These are phyloP conservation scores for Neolecta irregularis DNA, from an alignment of 1,139 yeast genomes.

Conservation along the genomic window DNA sequence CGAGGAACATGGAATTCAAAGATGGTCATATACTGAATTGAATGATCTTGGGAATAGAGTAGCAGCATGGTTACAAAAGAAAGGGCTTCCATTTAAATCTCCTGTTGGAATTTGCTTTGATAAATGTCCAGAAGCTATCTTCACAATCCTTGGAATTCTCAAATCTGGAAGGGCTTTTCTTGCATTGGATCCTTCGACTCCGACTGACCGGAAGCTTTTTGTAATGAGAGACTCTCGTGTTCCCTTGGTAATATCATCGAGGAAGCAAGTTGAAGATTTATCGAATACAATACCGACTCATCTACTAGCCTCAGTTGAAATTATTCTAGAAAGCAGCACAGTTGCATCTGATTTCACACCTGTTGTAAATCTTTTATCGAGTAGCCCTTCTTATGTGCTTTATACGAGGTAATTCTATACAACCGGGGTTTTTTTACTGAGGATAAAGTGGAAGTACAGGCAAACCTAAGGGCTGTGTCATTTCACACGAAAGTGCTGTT, in stretches of 20 bases:
- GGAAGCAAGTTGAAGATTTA: background rate
- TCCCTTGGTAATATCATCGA: background rate
- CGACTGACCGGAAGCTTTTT: slow-evolving; percentile 15
- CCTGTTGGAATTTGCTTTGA: slow-evolving; percentile 17
- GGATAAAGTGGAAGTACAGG: slow-evolving; percentile 76
- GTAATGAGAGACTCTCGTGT: slow-evolving; percentile 14
- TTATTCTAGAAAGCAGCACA: background rate
- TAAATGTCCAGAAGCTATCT: slow-evolving; percentile 17
- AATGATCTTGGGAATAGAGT: slow-evolving; percentile 15
- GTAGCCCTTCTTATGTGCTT: slow-evolving; percentile 1
- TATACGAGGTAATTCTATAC: slow-evolving; percentile 3
- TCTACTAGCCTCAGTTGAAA: slow-evolving; percentile 1
- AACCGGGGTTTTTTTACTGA: slow-evolving; percentile 14
- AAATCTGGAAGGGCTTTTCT: slow-evolving; percentile 18
- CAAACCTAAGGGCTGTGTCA: slow-evolving; percentile 54
- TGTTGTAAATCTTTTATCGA: background rate
- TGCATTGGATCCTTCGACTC: slow-evolving; percentile 18
- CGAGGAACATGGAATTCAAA: background rate
- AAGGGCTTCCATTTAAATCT: slow-evolving; percentile 7
- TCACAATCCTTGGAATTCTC: slow-evolving; percentile 17
- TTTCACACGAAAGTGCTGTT: slow-evolving; percentile 39
- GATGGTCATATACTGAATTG: slow-evolving; percentile 16
- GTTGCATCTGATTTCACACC: background rate
- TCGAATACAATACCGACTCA: background rate
- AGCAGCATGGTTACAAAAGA: slow-evolving; percentile 13